Evolutionary conservation across 768 basidiomycete genomes (phyloP).

Genomic region (Clavulina sp.): DNA sequence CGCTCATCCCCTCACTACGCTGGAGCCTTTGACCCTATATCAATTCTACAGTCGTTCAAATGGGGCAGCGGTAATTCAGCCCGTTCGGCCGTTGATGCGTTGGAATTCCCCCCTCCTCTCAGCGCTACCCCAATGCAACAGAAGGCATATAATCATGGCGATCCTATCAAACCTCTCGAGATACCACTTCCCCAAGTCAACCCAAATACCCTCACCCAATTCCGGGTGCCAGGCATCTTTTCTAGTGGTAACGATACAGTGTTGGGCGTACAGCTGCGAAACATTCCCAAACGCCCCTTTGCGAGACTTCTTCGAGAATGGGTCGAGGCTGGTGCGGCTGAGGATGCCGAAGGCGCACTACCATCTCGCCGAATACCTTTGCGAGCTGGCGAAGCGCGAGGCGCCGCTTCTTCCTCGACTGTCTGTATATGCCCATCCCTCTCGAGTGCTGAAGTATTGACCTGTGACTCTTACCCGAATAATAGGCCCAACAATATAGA

Average conservation of each 20-base stretch:
- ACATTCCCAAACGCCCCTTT: constrained; percentile 22
- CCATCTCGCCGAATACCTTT: neutral
- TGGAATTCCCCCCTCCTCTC: constrained; percentile 50
- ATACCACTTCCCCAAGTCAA: neutral
- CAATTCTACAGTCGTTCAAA: constrained; percentile 40
- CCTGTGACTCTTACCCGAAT: neutral
- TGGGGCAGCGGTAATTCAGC: constrained; percentile 27
- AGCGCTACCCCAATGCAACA: neutral
- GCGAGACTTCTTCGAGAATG: constrained; percentile 22
- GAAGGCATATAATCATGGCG: neutral
- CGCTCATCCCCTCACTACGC: constrained; percentile 49
- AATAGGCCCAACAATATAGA: constrained; percentile 40
- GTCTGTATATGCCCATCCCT: no score
- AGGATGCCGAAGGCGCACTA: constrained; percentile 18
- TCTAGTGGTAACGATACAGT: constrained; percentile 16
- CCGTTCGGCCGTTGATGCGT: constrained; percentile 36
- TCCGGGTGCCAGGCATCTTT: neutral
- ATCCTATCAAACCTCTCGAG: neutral
- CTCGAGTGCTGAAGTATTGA: neutral
- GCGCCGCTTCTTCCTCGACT: no score
- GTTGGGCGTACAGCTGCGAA: constrained; percentile 28
- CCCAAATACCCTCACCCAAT: neutral
- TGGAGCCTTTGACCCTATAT: constrained; percentile 46
- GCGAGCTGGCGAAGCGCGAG: neutral
- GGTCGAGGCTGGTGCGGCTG: constrained; percentile 31